These are phyloP conservation scores for Leonotis leonurus DNA, from an alignment of 257 asterid species.

Conservation along the genomic window DNA sequence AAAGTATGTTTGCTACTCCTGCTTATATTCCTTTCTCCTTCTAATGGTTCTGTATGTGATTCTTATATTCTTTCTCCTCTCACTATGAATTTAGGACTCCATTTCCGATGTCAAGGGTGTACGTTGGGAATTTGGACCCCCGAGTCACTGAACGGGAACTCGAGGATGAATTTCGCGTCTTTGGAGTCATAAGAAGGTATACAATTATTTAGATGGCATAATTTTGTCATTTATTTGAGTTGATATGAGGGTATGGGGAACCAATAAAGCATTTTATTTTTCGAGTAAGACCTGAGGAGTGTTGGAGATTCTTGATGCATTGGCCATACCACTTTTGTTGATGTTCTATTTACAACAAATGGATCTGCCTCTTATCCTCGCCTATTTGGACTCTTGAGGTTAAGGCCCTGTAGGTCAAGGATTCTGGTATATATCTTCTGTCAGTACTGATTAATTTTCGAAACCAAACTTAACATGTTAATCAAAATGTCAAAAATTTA, in stretches of 20 bases:
- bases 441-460: not conserved
- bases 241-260: not conserved
- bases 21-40: not conserved
- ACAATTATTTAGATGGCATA: no score
- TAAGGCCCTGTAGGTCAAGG: not conserved
- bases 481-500: no score
- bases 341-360: not conserved
- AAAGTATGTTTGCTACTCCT: not conserved
- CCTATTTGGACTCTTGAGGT: not conserved
- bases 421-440: not conserved
- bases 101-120: constrained; percentile 62
- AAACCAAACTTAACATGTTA: no score
- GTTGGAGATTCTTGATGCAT: not conserved
- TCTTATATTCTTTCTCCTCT: not conserved
- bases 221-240: not conserved
- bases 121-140: constrained; percentile 84
- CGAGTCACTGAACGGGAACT: constrained; percentile 89
- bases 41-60: not conserved
- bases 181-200: constrained; percentile 83
- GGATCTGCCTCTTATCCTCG: not conserved
- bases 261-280: not conserved
- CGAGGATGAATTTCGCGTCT: constrained; percentile 80
- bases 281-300: not conserved
- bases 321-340: not conserved
- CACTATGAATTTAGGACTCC: not conserved